Base-by-base conservation (phyloP, 2,329 filamentous ascomycete species). In the Xylariales sp. region DNA sequence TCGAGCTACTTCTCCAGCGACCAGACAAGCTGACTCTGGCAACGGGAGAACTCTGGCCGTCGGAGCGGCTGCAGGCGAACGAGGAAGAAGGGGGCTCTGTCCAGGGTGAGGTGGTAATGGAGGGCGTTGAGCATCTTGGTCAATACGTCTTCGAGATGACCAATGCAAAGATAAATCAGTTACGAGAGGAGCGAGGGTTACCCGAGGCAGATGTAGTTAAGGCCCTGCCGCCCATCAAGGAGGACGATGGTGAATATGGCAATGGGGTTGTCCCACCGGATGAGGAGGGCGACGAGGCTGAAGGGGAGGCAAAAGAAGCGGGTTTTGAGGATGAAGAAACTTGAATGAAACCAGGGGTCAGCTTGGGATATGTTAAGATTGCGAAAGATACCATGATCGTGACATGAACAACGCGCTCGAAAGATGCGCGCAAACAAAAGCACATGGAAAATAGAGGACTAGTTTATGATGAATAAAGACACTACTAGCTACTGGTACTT, bases 131-230 rank as follows among this genome's bases (percentile, higher is more conserved):
- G 67, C 93, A 98, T 66, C 63, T 98, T 24, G 93, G 93, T 0
- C 85, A 95, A 63, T 98, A 96, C 60, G 91, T 98, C 16, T 95
- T 80, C 58, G 88, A 98, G 61, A 98, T 98, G 88, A 95, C 89
- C 4, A 78, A 84, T 32, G 77, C 74, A 2, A 72, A 63, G 53
- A 47, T 76, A 24, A 61, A 69, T 53, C 70, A 78, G 53, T 45
- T 79, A 31, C 62, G 67, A 35, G 61, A 52, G 8, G 69, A 64
- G 35, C 56, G 55, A 16, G 57, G 57, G 6, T 40, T 60, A 31
- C 47, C 51, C 10, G 50, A 42, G n/a, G 38, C 42, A 21, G 38
- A 42, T 16, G 45, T 45, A n/a, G 34, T 34, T 5, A 37, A 39
- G 15, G 37, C 33, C 8, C 14, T 52, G n/a, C 56, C 57, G 5